Conservation (phyloP, 2,329 filamentous ascomycete species). For the Westerdykella aurantiaca region DNA sequence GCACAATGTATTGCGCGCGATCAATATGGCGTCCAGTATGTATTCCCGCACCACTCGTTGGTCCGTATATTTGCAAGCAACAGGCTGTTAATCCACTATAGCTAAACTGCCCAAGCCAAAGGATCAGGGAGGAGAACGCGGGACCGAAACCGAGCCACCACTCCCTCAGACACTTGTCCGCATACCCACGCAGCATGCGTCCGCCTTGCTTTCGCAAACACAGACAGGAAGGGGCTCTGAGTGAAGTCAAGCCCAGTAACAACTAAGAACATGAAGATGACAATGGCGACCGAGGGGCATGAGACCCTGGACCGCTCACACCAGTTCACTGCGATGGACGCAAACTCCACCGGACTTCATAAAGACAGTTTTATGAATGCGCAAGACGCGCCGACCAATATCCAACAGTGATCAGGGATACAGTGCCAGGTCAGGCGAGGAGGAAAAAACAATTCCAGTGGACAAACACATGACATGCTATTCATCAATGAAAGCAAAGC, state of each 20-base stretch:
- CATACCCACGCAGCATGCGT: slow-evolving; percentile 70
- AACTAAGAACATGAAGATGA: too few species aligned
- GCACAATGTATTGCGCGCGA: slow-evolving; percentile 78
- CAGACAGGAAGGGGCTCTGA: slow-evolving; percentile 1
- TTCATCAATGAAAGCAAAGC: too few species aligned
- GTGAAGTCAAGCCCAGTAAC: too few species aligned
- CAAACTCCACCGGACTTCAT: too few species aligned
- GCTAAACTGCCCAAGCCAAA: slow-evolving; percentile 64
- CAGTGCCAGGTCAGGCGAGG: too few species aligned
- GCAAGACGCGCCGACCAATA: too few species aligned
- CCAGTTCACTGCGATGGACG: neutral
- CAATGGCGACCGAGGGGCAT: too few species aligned
- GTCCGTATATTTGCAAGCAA: slow-evolving; percentile 1
- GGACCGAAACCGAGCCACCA: slow-evolving; percentile 41
- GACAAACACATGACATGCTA: too few species aligned
- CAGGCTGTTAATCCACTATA: slow-evolving; percentile 32
- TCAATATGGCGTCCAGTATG: slow-evolving; percentile 80
- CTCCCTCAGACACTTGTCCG: slow-evolving; percentile 78
- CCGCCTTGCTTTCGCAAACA: slow-evolving; percentile 30
- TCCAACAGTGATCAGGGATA: too few species aligned
- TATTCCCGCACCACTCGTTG: slow-evolving; percentile 6
- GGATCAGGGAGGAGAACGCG: slow-evolving; percentile 39
- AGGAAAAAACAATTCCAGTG: too few species aligned
- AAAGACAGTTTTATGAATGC: too few species aligned
- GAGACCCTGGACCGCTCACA: slow-evolving; percentile 1